Conservation (phyloP, 2,329 filamentous ascomycete species). For the Claviceps humidiphila region DNA sequence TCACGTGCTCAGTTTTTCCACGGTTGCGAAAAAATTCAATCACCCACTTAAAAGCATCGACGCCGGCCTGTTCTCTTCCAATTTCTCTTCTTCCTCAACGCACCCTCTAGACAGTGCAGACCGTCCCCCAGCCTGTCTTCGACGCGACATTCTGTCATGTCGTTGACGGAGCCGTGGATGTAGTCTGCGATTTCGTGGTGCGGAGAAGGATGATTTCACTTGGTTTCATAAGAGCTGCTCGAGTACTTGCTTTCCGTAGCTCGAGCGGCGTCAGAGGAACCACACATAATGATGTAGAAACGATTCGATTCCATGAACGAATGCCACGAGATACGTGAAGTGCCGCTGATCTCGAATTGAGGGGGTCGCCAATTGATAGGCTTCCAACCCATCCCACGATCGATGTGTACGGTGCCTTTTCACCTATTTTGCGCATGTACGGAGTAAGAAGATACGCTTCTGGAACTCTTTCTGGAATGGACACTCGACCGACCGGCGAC, state of each 20-base stretch:
- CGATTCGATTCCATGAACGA: no score
- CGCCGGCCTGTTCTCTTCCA: background rate
- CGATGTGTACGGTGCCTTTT: no score
- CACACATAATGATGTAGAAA: conserved; percentile 16
- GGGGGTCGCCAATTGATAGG: no score
- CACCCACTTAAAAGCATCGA: background rate
- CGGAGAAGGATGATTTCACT: conserved; percentile 33
- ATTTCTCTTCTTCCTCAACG: conserved; percentile 42
- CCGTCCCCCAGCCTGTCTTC: conserved; percentile 47
- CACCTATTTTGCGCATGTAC: no score
- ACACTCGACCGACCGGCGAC: no score
- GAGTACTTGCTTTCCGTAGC: conserved; percentile 25
- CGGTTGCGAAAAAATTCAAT: no score
- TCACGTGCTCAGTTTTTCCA: no score
- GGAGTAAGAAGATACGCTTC: no score
- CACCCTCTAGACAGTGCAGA: conserved; percentile 80
- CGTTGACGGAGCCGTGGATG: conserved; percentile 46
- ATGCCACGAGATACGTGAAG: no score
- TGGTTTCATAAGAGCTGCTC: conserved; percentile 46
- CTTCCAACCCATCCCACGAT: no score
- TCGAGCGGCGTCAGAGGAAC: conserved; percentile 30
- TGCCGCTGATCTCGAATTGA: no score
- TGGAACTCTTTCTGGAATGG: no score
- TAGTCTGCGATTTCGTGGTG: conserved; percentile 44
- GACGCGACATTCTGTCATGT: conserved; percentile 56